Evolutionary conservation across 202 grass and related monocot species (phyloP).

Genomic region (Panicum virgatum): DNA sequence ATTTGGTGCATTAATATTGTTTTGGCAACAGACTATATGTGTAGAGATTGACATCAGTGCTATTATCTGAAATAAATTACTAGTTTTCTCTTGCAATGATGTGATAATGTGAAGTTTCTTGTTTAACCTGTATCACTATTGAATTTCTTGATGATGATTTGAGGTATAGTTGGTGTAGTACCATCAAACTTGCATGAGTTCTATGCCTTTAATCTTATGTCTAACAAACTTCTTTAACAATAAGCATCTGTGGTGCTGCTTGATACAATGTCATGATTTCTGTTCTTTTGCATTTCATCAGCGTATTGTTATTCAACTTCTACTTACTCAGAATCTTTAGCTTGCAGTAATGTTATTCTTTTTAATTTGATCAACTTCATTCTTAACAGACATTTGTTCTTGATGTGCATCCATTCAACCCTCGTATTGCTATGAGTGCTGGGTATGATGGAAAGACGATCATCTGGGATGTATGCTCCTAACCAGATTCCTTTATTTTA

Average conservation of each 20-base stretch:
- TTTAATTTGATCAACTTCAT: slow-evolving; percentile 38
- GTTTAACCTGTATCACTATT: not conserved
- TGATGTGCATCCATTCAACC: slow-evolving; percentile 99
- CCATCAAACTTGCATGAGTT: slow-evolving; percentile 6
- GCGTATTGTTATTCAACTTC: not conserved
- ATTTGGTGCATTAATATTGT: not conserved
- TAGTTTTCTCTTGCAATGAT: not conserved
- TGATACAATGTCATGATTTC: slow-evolving; percentile 11
- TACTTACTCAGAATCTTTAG: slow-evolving; percentile 12
- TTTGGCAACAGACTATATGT: not conserved
- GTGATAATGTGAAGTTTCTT: slow-evolving; percentile 8
- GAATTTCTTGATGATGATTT: slow-evolving; percentile 18
- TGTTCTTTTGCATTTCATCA: slow-evolving; percentile 18
- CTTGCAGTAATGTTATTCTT: slow-evolving; percentile 8
- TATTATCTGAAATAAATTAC: slow-evolving; percentile 1
- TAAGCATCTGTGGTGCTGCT: slow-evolving; percentile 5
- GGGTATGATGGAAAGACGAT: slow-evolving; percentile 98
- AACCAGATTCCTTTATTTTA: slow-evolving; percentile 24
- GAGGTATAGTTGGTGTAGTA: not conserved
- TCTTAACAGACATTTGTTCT: slow-evolving; percentile 95
- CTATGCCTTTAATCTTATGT: not conserved
- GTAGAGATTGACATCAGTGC: not conserved
- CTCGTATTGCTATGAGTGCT: slow-evolving; percentile 99
- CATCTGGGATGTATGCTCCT: slow-evolving; percentile 97
- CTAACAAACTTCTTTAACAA: slow-evolving; percentile 12